These are phyloP conservation scores for Dothistroma septosporum DNA, from an alignment of 2,329 filamentous ascomycete species.

Conservation along the genomic window DNA sequence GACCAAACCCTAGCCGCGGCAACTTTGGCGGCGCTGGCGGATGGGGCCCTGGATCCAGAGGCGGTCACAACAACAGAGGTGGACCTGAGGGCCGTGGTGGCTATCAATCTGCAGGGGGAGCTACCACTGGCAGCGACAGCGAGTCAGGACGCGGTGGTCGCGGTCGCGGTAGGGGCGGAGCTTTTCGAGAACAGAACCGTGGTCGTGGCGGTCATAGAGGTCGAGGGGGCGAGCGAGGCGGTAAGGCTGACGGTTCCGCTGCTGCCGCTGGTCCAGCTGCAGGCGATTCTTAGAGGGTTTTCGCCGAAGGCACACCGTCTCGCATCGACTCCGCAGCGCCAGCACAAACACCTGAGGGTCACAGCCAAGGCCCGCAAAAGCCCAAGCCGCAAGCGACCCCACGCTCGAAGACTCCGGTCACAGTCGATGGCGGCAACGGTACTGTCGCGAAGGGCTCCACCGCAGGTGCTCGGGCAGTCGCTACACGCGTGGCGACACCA, in stretches of 20 bases:
- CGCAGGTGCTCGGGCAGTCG: not conserved
- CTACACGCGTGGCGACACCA: not conserved
- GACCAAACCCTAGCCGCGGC: constrained; percentile 54
- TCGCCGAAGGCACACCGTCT: constrained; percentile 1
- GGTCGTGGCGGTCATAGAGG: constrained; percentile 49
- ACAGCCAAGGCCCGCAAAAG: not conserved
- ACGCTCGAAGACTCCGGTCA: not conserved
- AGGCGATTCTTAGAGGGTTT: constrained; percentile 28
- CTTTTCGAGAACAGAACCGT: constrained; percentile 46
- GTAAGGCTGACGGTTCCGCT: constrained; percentile 24
- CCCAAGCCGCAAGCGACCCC: not conserved
- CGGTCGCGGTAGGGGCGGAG: constrained; percentile 32
- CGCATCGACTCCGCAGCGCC: not conserved
- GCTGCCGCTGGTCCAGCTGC: constrained; percentile 18
- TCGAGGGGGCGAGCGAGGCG: constrained; percentile 33
- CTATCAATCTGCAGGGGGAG: constrained; percentile 34
- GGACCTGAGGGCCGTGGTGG: constrained; percentile 44
- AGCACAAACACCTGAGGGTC: not conserved
- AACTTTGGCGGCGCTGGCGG: constrained; percentile 50
- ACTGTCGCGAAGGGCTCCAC: not conserved
- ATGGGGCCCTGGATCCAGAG: constrained; percentile 60
- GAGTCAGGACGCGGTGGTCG: constrained; percentile 63
- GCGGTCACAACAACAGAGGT: constrained; percentile 57
- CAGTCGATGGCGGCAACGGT: not conserved
- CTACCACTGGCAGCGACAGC: constrained; percentile 56